Percentiles rank a stretch among this genome's conserved stretches.
Evolutionary conservation across 768 basidiomycete genomes (phyloP).

Genomic region (Lyophyllum semitale): DNA sequence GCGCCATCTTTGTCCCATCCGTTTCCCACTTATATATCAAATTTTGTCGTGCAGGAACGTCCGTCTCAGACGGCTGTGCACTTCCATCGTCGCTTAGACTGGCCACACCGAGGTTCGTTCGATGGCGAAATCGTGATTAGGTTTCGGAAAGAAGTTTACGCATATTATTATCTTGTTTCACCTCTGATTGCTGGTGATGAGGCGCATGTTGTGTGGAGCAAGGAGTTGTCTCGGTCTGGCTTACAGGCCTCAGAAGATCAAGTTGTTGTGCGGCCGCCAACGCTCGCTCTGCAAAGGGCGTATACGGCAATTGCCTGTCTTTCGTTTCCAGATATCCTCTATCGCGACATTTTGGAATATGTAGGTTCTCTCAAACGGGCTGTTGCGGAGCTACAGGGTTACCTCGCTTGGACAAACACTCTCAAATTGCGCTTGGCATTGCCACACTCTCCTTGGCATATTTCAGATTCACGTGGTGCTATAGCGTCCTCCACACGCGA

Average conservation of each 20-base stretch:
- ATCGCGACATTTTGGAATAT: background rate
- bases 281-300: background rate
- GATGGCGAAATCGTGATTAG: background rate
- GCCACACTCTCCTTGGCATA: no score
- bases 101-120: background rate
- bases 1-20: background rate
- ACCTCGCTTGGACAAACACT: background rate
- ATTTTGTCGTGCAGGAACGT: background rate
- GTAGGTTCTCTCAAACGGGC: background rate
- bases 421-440: no score
- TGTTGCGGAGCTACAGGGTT: background rate
- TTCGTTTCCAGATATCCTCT: background rate
- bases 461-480: background rate
- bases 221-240: background rate
- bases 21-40: background rate
- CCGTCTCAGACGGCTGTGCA: background rate
- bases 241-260: no score
- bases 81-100: background rate
- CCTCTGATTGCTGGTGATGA: background rate
- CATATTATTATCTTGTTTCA: background rate
- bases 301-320: background rate
- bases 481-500: background rate
- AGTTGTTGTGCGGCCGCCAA: background rate
- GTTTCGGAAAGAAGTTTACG: background rate
- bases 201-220: background rate